Evolutionary conservation across 1,284 basidiomycete genomes (phyloP).

Genomic region (Tilletiopsis washingtonensis): DNA sequence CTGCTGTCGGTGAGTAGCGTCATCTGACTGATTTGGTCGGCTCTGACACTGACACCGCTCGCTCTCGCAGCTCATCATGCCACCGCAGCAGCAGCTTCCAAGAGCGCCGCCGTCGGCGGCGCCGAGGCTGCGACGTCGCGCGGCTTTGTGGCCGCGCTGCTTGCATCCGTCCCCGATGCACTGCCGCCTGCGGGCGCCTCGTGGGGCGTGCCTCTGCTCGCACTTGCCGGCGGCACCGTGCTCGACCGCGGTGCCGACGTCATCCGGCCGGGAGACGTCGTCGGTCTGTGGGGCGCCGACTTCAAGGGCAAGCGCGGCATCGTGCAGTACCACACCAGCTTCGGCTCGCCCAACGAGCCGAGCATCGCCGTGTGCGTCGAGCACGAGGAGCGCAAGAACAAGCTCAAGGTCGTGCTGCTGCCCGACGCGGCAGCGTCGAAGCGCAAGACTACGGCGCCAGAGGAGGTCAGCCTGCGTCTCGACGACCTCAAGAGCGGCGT

Average conservation of each 20-base stretch:
- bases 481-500: conserved; percentile 80
- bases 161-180: conserved; percentile 59
- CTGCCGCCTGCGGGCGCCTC: conserved; percentile 33
- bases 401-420: conserved; percentile 17
- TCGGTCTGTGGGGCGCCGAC: conserved; percentile 66
- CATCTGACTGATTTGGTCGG: conserved; percentile 32
- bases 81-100: conserved; percentile 63
- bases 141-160: conserved; percentile 64
- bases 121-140: conserved; percentile 63
- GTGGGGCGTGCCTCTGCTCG: conserved; percentile 16
- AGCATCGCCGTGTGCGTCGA: conserved; percentile 69
- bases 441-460: conserved; percentile 70
- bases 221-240: conserved; percentile 61
- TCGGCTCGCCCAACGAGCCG: conserved; percentile 58
- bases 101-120: conserved; percentile 53
- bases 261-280: conserved; percentile 75
- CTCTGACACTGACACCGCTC: no score
- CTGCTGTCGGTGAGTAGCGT: conserved; percentile 64
- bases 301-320: conserved; percentile 78
- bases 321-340: conserved; percentile 61
- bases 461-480: conserved; percentile 70
- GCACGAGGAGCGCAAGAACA: conserved; percentile 48
- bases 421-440: conserved; percentile 57
- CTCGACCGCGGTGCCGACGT: conserved; percentile 63
- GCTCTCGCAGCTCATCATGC: conserved; percentile 6